Percentiles rank a stretch among this genome's conserved stretches.
These are phyloP conservation scores for Dothideomycetes sp. DNA, from an alignment of 2,329 filamentous ascomycete species.

Conservation along the genomic window DNA sequence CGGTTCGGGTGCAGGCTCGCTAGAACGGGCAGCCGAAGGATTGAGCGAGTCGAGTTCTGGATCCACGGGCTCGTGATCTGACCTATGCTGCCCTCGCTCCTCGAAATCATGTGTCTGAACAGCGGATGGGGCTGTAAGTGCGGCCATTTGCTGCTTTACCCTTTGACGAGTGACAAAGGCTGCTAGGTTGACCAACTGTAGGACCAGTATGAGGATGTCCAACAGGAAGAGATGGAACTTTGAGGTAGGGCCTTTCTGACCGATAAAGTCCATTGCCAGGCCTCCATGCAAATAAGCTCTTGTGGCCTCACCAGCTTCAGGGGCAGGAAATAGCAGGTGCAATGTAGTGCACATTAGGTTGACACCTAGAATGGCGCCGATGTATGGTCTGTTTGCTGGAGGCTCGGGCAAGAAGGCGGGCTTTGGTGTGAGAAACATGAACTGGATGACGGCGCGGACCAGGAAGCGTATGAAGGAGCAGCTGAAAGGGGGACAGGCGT, in stretches of 20 bases:
- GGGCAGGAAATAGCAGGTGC: conserved; percentile 36
- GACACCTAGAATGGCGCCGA: conserved; percentile 42
- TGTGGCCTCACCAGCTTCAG: conserved; percentile 38
- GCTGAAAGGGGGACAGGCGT: conserved; percentile 27
- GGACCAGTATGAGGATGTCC: conserved; percentile 44
- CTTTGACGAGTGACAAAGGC: conserved; percentile 44
- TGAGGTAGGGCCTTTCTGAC: conserved; percentile 48
- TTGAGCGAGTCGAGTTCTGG: conserved; percentile 33
- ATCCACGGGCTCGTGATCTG: conserved; percentile 29
- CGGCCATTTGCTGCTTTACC: conserved; percentile 30
- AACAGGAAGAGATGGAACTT: conserved; percentile 43
- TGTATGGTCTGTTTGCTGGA: conserved; percentile 41
- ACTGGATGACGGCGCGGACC: conserved; percentile 46
- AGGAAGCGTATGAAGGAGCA: conserved; percentile 50
- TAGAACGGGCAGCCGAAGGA: conserved; percentile 15
- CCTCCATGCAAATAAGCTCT: conserved; percentile 52
- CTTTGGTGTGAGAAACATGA: conserved; percentile 52
- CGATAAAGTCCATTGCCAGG: conserved; percentile 56
- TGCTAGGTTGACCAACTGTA: conserved; percentile 51
- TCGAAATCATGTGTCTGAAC: conserved; percentile 51
- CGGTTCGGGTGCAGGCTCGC: not conserved
- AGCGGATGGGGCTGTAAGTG: conserved; percentile 18
- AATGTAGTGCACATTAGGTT: conserved; percentile 49
- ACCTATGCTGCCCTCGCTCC: conserved; percentile 40
- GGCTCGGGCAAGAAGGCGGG: conserved; percentile 42